phyloP scores from a whole-genome alignment of 345 rosid genomes.

The Aegle marmelos region DNA sequence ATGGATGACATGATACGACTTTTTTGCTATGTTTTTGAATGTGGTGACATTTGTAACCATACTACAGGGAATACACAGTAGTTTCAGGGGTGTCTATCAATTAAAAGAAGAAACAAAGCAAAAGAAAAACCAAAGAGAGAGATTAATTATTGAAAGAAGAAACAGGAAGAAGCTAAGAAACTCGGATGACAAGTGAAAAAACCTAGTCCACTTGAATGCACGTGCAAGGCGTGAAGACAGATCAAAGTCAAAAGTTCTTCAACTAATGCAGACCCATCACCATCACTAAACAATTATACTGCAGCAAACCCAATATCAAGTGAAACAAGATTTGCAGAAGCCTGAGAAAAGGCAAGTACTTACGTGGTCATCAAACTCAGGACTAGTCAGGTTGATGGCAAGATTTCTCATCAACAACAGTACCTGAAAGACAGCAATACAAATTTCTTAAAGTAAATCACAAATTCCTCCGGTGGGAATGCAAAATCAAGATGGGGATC shows the following conservation, averaged over 20 bases:
- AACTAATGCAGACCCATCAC: too few species aligned
- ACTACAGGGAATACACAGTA: background rate
- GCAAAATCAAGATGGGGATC: background rate
- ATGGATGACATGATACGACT: background rate
- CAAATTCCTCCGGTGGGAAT: background rate
- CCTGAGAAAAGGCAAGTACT: conserved; percentile 19
- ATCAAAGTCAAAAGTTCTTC: background rate
- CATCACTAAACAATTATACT: background rate
- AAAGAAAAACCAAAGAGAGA: background rate
- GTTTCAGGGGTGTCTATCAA: background rate
- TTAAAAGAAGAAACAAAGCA: background rate
- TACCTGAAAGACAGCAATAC: conserved; percentile 41
- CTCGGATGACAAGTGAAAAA: background rate
- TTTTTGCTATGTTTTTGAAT: background rate
- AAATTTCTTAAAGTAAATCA: background rate
- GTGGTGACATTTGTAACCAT: background rate
- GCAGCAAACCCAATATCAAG: background rate
- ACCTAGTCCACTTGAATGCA: background rate
- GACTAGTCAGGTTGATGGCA: conserved; percentile 60
- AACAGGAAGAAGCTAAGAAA: background rate
- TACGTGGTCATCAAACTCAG: conserved; percentile 81
- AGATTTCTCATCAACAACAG: conserved; percentile 81
- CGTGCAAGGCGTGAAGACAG: background rate
- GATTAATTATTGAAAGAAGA: background rate
- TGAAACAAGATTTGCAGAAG: background rate